Conservation (phyloP, 2,329 filamentous ascomycete species). For the Botrytis squamosa region DNA sequence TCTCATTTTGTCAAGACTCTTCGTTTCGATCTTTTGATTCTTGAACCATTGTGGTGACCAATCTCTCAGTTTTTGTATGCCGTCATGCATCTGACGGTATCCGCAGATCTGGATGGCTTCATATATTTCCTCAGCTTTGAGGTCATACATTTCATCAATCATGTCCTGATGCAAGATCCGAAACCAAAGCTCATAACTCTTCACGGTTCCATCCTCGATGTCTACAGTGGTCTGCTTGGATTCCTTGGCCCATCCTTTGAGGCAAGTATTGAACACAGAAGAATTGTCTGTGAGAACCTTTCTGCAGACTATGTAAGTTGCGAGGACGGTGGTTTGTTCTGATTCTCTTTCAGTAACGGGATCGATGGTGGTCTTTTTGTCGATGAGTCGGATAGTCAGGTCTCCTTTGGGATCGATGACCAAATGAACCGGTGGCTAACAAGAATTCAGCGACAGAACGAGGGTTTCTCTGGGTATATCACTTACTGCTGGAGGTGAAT, state of each 20-base stretch:
- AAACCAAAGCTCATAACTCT: slow-evolving; percentile 26
- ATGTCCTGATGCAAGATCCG: slow-evolving; percentile 23
- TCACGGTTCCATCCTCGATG: slow-evolving; percentile 23
- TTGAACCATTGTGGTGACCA: slow-evolving; percentile 24
- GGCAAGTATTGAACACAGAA: slow-evolving; percentile 11
- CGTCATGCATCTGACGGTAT: slow-evolving; percentile 4
- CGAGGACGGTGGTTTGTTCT: neutral
- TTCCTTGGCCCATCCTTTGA: slow-evolving; percentile 16
- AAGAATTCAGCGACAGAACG: neutral
- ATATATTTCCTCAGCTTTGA: slow-evolving; percentile 22
- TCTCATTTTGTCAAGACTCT: slow-evolving; percentile 7
- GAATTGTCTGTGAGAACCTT: slow-evolving; percentile 22
- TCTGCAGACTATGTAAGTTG: slow-evolving; percentile 22
- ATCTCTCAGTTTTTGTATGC: slow-evolving; percentile 2
- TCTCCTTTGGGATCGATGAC: neutral
- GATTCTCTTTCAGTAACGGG: no score
- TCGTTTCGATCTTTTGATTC: neutral
- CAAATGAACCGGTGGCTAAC: neutral
- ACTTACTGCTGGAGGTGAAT: neutral
- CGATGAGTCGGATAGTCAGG: neutral
- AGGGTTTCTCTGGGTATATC: no score
- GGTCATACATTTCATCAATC: slow-evolving; percentile 13
- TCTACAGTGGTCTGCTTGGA: slow-evolving; percentile 7
- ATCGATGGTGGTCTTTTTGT: neutral
- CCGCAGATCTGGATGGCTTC: slow-evolving; percentile 22